Evolutionary conservation across 1,284 basidiomycete genomes (phyloP), one percentile per base, ranked within the genome.

Genomic region (Austropuccinia psidii): DNA sequence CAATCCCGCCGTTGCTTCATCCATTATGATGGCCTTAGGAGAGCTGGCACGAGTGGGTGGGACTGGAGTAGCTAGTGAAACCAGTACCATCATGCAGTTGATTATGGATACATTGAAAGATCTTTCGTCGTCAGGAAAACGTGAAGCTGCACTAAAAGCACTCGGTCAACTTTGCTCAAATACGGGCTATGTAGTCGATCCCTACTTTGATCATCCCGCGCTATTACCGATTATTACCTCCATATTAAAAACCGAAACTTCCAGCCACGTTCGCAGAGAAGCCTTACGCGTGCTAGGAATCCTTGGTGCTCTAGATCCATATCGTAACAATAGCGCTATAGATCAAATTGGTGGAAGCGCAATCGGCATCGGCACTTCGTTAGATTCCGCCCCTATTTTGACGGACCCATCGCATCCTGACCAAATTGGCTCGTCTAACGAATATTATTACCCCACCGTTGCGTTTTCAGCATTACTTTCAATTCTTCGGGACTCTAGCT

Each of bases 371-470:
- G 66, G 52, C 27, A 55, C 64, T 27, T 21, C 62, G 29, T 29
- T 68, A 21, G 65, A 54, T 29, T 45, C n/a, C n/a, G 45, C 57
- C 52, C 81, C 83, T 45, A 81, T 83, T 55, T 82, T 83, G 35
- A 85, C 85, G 31, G 86, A 87, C 77, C 83, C 86, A 35, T 83
- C 84, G 9, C 82, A 86, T 61, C 81, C 85, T 19, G 84, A 85
- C 76, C 84, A 85, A 77, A 82, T 82, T 37, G 80, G 80, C 1
- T 79, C 80, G 15, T 80, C 29, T 80, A 85, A 24, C 29, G 96
- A 98, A 77, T 96, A 98, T 80, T 98, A 97, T 82, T 98, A 94
- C 83, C 96, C 98, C 80, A 93, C 92, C 7, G 92, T 96, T 4
- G 95, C 94, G 49, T 91, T 99, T 81, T 90, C 89, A 57, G 88